Conservation (phyloP, 768 basidiomycete genomes). For the Calvatia gigantea region DNA sequence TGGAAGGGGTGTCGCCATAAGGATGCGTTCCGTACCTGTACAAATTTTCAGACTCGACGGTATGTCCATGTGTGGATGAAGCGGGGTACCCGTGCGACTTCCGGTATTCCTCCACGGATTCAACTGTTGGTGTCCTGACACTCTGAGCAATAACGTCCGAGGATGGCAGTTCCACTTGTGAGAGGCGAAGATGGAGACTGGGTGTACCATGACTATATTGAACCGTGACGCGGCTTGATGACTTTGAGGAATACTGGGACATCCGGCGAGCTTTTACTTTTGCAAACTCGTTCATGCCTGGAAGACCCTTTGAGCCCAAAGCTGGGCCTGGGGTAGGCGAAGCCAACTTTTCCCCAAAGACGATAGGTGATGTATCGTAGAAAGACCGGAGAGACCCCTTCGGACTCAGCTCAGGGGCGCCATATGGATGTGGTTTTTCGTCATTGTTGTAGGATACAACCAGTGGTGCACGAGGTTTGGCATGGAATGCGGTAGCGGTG, state of each 20-base stretch:
- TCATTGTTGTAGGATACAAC: neutral
- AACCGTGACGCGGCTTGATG: slow-evolving; percentile 46
- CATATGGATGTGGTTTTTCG: neutral
- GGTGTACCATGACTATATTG: slow-evolving; percentile 44
- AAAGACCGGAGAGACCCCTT: neutral
- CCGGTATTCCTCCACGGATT: slow-evolving; percentile 7
- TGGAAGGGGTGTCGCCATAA: neutral
- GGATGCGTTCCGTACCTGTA: neutral
- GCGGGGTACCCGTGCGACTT: slow-evolving; percentile 6
- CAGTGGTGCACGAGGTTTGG: slow-evolving; percentile 23
- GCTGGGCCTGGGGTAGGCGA: neutral
- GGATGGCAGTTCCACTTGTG: slow-evolving; percentile 40
- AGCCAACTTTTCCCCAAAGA: neutral
- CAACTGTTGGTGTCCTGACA: slow-evolving; percentile 20
- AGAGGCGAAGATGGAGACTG: slow-evolving; percentile 53
- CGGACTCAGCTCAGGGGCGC: neutral
- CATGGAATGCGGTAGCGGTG: slow-evolving; percentile 36
- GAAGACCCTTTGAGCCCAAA: neutral
- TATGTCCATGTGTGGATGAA: neutral
- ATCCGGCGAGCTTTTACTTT: slow-evolving; percentile 4
- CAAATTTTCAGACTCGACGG: neutral
- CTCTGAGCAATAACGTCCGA: slow-evolving; percentile 25
- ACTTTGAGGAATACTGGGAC: slow-evolving; percentile 19
- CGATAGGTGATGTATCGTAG: neutral
- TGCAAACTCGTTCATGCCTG: slow-evolving; percentile 12